Base-by-base conservation (phyloP, 441 rosid species). In the Aquilaria agallochum region DNA sequence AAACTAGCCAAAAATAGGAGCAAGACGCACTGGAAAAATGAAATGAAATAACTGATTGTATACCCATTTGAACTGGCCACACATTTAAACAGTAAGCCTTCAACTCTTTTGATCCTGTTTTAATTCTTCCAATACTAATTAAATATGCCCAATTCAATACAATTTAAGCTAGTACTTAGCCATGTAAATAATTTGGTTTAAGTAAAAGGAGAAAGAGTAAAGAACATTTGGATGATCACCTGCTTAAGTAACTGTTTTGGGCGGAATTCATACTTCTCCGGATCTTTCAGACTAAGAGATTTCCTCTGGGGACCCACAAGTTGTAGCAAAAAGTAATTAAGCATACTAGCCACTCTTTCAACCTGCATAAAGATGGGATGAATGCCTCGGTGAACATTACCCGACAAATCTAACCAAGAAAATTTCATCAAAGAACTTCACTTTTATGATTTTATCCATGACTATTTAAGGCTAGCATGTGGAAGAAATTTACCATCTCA, bases 301-400 rank as follows among this genome's bases (percentile, higher is more conserved):
- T 85, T 95, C 61, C 98, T 87, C 59, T 95, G 98, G 60, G 99
- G 99, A 60, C 98, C 98, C 59, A 90, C 99, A 55, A 95, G 97
- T 77, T 95, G 99, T 72, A 95, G 79, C 68, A 95, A 71, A 64
- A 95, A 95, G 83, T 92, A 95, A 68, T 95, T 95, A 74, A 95
- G 93, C 99, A 95, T 95, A 77, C 75, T 90, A 32, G 98, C 99
- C 68, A 95, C 98, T 78, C 99, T 85, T 60, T 95, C 99, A 65
- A 92, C 93, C 99, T 95, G 81, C 50, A 65, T 50, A 71, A 42
- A 50, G 49, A 58, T 59, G 60, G 9, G 36, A 56, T 44, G 55
- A 32, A 4, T 31, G 33, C 55, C 50, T 55, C 30, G 31, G 15
- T 15, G 31, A 60, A 55, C 15, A 40, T 65, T 67, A 64, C 9